Evolutionary conservation across 305 asterid species (phyloP).

Genomic region (Rubia balearica): DNA sequence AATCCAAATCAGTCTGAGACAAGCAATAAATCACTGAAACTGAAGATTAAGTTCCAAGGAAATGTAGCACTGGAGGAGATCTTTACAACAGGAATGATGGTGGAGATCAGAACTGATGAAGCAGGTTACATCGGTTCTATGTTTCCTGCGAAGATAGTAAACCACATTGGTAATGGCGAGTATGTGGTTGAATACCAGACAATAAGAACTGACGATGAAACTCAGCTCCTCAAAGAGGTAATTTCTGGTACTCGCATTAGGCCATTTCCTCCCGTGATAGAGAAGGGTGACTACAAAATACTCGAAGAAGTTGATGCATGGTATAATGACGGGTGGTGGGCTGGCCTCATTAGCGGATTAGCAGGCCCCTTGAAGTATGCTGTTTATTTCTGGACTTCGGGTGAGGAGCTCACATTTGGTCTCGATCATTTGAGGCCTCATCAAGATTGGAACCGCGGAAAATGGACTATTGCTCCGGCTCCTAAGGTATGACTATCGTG

Average conservation of each 20-base stretch:
- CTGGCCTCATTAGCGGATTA: neutral
- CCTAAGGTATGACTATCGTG: neutral
- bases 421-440: conserved; percentile 6
- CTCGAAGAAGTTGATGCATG: neutral
- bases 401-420: neutral
- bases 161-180: neutral
- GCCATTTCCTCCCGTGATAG: neutral
- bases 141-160: neutral
- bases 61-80: neutral
- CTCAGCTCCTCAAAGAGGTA: neutral
- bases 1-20: neutral
- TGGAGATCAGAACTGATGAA: neutral
- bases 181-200: neutral
- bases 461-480: conserved; percentile 5
- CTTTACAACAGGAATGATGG: neutral
- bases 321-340: neutral
- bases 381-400: neutral
- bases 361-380: neutral
- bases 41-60: neutral
- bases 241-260: neutral
- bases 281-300: neutral
- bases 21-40: neutral
- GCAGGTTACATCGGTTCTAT: neutral
- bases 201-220: neutral
- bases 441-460: conserved; percentile 11